Percentiles rank a stretch among this genome's conserved stretches.
Conservation (phyloP, 495 filamentous ascomycete species). For the Penicillium malachiteum region DNA sequence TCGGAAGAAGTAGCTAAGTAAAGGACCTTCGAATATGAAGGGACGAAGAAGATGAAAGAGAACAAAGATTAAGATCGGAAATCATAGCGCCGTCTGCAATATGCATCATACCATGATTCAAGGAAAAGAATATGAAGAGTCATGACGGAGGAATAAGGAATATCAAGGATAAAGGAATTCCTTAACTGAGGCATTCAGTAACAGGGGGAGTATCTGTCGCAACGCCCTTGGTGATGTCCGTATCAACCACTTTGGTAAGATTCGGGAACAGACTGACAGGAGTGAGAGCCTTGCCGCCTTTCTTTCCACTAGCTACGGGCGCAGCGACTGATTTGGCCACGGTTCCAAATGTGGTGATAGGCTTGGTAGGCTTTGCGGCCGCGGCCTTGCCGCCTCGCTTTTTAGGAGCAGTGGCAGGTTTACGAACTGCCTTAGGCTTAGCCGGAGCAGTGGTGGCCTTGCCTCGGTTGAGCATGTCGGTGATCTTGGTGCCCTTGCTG, state of each 20-base stretch:
- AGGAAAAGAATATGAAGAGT: conserved; percentile 4
- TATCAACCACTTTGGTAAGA: not conserved
- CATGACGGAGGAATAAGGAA: conserved; percentile 10
- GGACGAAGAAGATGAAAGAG: conserved; percentile 1
- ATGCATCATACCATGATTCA: conserved; percentile 16
- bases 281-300: conserved; percentile 3
- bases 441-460: conserved; percentile 17
- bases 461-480: conserved; percentile 27
- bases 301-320: conserved; percentile 23
- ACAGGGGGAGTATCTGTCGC: not conserved
- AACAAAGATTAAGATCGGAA: not conserved
- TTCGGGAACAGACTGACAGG: not conserved
- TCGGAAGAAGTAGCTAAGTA: conserved; percentile 5
- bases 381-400: conserved; percentile 12
- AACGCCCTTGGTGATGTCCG: not conserved
- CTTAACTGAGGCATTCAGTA: not conserved
- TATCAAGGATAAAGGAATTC: conserved; percentile 6
- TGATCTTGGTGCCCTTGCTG: conserved; percentile 30
- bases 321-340: conserved; percentile 37
- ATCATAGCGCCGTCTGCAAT: conserved; percentile 14
- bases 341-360: conserved; percentile 39
- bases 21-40: not conserved
- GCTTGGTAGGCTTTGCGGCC: conserved; percentile 25
- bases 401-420: conserved; percentile 2
- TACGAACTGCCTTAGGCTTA: conserved; percentile 15